Percentiles rank a stretch among this genome's conserved stretches.
Conservation (phyloP, 2,329 filamentous ascomycete species). For the Exophiala spinifera region DNA sequence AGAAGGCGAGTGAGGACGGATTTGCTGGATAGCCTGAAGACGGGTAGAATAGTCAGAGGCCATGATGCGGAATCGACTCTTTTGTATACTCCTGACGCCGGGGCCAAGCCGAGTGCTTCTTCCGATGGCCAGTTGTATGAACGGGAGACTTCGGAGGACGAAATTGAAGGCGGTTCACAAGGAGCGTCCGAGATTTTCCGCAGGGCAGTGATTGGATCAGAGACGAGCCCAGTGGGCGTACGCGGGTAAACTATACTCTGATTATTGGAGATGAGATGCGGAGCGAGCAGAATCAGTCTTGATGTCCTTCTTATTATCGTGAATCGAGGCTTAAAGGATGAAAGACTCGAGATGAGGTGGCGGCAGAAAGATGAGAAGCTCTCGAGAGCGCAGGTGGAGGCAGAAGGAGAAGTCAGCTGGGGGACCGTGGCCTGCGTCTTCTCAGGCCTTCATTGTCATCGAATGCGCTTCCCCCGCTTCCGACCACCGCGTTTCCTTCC, state of each 20-base stretch:
- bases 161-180: conserved; percentile 10
- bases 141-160: conserved; percentile 23
- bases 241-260: conserved; percentile 17
- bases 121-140: conserved; percentile 10
- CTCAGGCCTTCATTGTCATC: neutral
- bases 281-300: conserved; percentile 22
- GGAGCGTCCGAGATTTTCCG: conserved; percentile 21
- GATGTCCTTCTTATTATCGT: conserved; percentile 22
- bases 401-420: neutral
- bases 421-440: neutral
- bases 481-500: neutral
- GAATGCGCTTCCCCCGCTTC: conserved; percentile 3
- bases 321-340: neutral
- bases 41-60: conserved; percentile 25
- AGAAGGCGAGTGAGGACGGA: conserved; percentile 27
- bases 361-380: neutral
- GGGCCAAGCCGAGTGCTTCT: conserved; percentile 24
- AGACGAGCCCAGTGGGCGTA: conserved; percentile 12
- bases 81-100: conserved; percentile 23
- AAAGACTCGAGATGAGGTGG: neutral
- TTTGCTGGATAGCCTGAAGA: conserved; percentile 23
- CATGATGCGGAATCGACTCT: conserved; percentile 14
- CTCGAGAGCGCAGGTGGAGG: neutral
- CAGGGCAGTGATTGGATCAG: conserved; percentile 20
- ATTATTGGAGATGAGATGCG: conserved; percentile 25